These are phyloP conservation scores for Colletotrichum sp. DNA, from an alignment of 2,329 filamentous ascomycete genomes.

Conservation along the genomic window DNA sequence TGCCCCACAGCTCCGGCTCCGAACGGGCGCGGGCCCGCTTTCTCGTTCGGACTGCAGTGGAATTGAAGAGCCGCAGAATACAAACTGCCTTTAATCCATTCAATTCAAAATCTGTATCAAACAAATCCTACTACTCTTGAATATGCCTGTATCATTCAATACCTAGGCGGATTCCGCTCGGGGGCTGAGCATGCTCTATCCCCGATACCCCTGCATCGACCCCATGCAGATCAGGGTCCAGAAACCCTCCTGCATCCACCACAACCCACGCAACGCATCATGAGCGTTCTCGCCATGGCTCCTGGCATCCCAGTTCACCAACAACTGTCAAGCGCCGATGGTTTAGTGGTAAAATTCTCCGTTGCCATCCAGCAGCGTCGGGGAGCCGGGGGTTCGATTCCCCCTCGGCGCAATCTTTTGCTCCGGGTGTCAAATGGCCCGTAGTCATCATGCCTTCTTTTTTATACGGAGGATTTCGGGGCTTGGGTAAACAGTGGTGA, in stretches of 20 bases:
- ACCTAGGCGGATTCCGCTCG: no score
- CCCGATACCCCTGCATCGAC: background rate
- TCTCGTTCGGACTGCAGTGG: no score
- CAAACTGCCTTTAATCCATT: no score
- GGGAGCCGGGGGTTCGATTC: conserved; percentile 6
- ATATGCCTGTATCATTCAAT: no score
- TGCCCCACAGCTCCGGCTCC: no score
- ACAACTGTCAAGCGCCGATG: background rate
- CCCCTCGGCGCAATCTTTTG: background rate
- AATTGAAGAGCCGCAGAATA: no score
- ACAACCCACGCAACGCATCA: background rate
- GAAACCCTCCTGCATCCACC: background rate
- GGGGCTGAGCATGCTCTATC: background rate
- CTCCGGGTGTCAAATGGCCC: background rate
- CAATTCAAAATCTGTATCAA: no score
- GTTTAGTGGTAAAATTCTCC: conserved; percentile 14
- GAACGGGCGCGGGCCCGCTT: no score
- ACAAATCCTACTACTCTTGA: no score
- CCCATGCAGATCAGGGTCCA: background rate
- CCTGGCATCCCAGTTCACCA: background rate
- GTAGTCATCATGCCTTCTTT: background rate
- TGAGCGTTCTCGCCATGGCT: rapidly evolving
- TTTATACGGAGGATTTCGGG: background rate
- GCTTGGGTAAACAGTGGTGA: background rate
- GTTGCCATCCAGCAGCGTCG: conserved; percentile 7